These are phyloP conservation scores for Cantharellus anzutake DNA, from an alignment of 768 basidiomycete genomes.

Conservation along the genomic window DNA sequence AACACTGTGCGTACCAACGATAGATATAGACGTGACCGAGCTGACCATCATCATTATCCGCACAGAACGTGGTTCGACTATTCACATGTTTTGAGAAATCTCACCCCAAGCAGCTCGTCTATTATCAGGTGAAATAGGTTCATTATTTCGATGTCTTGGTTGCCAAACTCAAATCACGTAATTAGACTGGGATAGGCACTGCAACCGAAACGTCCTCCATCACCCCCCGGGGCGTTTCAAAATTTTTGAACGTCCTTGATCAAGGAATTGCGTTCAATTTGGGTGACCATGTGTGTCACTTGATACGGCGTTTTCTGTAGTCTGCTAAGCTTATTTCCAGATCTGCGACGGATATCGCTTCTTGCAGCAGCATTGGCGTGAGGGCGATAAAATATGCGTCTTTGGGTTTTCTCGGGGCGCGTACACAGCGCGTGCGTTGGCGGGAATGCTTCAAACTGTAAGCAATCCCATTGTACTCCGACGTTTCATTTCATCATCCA, in stretches of 20 bases:
- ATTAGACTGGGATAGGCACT: background rate
- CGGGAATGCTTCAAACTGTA: conserved; percentile 15
- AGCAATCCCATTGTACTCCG: background rate
- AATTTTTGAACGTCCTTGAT: no score
- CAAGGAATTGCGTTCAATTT: background rate
- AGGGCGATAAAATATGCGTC: conserved; percentile 15
- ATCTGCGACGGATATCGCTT: conserved; percentile 10
- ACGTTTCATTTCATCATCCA: background rate
- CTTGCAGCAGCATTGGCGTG: conserved; percentile 8
- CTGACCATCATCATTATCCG: no score
- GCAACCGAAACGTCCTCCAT: background rate
- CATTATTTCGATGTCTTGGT: background rate
- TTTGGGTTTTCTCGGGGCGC: conserved; percentile 21
- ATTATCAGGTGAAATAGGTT: conserved; percentile 10
- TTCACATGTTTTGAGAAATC: conserved; percentile 18
- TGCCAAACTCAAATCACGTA: background rate
- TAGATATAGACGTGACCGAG: no score
- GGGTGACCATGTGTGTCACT: background rate
- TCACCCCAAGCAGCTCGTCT: conserved; percentile 13
- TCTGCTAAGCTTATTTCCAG: conserved; percentile 8
- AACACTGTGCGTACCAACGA: conserved; percentile 4
- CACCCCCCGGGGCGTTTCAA: background rate
- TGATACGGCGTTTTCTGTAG: conserved; percentile 6
- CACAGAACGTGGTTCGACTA: conserved; percentile 12
- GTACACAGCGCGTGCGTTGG: conserved; percentile 15